phyloP scores from a whole-genome alignment of 495 filamentous ascomycete genomes.

The Xylaria grammica region DNA sequence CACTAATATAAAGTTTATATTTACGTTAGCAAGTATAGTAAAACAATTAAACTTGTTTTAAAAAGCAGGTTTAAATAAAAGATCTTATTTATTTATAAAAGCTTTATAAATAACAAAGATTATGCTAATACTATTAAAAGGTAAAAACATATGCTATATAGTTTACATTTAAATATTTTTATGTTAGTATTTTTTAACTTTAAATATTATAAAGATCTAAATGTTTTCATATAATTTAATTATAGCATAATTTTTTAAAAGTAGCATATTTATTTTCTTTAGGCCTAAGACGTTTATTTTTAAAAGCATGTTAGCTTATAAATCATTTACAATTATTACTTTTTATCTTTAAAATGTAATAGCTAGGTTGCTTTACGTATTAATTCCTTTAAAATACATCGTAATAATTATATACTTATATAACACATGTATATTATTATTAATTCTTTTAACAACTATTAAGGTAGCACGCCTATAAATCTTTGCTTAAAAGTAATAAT shows the following conservation, averaged over 20 bases:
- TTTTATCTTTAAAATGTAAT: neutral
- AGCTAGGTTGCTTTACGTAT: neutral
- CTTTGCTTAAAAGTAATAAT: neutral
- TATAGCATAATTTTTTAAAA: neutral
- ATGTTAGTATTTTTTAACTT: neutral
- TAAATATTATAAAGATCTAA: neutral
- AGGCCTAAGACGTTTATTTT: neutral
- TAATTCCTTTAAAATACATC: slow-evolving; percentile 3
- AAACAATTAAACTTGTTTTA: no score
- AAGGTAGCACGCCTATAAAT: neutral
- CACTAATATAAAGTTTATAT: no score
- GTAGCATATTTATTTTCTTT: neutral
- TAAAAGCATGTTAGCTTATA: neutral
- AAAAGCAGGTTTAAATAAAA: no score
- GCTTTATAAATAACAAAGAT: neutral
- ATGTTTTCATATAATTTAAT: no score
- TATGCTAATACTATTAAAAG: neutral
- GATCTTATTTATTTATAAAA: neutral
- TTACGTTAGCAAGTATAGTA: no score
- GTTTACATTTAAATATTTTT: slow-evolving; percentile 7
- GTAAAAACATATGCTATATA: neutral
- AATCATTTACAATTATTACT: neutral
- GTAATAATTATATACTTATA: neutral
- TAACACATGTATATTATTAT: neutral
- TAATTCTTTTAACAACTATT: slow-evolving; percentile 2